These are phyloP conservation scores for Begonia peltatifolia DNA, from an alignment of 306 rosid genomes.

Conservation along the genomic window DNA sequence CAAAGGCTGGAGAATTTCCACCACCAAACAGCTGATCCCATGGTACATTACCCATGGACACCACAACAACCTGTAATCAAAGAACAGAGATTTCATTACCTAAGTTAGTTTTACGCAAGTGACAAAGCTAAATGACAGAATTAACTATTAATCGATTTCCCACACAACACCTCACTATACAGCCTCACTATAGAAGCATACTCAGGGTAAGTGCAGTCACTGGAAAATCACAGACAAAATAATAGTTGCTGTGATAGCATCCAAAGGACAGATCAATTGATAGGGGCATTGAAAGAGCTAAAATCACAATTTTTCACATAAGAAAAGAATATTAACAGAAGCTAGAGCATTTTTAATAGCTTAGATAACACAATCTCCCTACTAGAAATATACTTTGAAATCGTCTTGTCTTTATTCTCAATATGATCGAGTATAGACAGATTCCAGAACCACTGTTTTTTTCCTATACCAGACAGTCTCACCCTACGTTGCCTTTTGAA, in stretches of 20 bases:
- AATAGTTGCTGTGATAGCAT: not conserved
- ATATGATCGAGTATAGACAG: not conserved
- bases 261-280: not conserved
- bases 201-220: too few relatives aligned
- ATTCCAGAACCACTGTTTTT: not conserved
- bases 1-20: slow-evolving; percentile 92
- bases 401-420: too few relatives aligned
- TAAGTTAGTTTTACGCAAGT: slow-evolving; percentile 1
- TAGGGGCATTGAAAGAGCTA: not conserved
- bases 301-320: not conserved
- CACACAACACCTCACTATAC: not conserved
- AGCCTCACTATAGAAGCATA: too few relatives aligned
- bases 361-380: not conserved
- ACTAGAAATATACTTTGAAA: not conserved
- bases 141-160: slow-evolving; percentile 1
- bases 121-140: slow-evolving; percentile 5
- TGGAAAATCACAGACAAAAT: not conserved
- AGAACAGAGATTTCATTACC: slow-evolving; percentile 15
- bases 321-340: not conserved
- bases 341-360: not conserved
- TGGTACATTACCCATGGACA: slow-evolving; percentile 93
- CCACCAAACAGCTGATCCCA: slow-evolving; percentile 99
- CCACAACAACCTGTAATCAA: slow-evolving; percentile 59
- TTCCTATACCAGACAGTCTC: too few relatives aligned
- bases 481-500: too few relatives aligned